A percentile compares a stretch with the other conserved stretches of the same genome.
These are phyloP conservation scores for Alisma plantagoaquatica DNA, from an alignment of 106 monocot genomes.

Conservation along the genomic window DNA sequence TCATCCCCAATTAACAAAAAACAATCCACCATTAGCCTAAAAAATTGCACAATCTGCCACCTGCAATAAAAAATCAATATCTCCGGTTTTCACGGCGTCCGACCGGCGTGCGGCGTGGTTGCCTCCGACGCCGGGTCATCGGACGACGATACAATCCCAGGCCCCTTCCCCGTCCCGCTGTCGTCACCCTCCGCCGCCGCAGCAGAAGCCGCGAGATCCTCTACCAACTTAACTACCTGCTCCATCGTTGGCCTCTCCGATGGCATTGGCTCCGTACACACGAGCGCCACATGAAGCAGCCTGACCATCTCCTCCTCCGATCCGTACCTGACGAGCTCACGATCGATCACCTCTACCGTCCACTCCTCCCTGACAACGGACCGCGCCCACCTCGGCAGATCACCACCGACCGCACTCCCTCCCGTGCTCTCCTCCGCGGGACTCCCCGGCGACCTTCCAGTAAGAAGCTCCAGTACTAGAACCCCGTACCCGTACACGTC, in stretches of 20 bases:
- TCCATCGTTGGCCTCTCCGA: constrained; percentile 50
- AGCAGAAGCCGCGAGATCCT: no score
- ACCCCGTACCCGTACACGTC: constrained; percentile 18
- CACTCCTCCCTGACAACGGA: constrained; percentile 18
- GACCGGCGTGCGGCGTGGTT: no score
- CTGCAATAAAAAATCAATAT: no score
- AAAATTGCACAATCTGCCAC: no score
- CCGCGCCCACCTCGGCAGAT: constrained; percentile 17
- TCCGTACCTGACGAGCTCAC: constrained; percentile 7
- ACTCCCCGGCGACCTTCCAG: constrained; percentile 8
- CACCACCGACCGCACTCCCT: background rate
- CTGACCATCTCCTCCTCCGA: constrained; percentile 15
- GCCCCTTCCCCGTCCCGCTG: no score
- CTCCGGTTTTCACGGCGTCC: no score
- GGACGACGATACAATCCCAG: no score
- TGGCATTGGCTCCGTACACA: constrained; percentile 29
- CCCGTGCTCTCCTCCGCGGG: background rate
- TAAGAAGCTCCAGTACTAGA: constrained; percentile 18
- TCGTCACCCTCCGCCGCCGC: no score
- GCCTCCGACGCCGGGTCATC: no score
- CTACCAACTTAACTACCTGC: constrained; percentile 54
- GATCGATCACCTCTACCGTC: constrained; percentile 19
- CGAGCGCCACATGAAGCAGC: constrained; percentile 10
- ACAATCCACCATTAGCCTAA: no score
- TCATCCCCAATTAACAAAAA: no score